Evolutionary conservation across 768 basidiomycete species (phyloP), one percentile per base, ranked within the genome.

Genomic region (Cyathus striatus): DNA sequence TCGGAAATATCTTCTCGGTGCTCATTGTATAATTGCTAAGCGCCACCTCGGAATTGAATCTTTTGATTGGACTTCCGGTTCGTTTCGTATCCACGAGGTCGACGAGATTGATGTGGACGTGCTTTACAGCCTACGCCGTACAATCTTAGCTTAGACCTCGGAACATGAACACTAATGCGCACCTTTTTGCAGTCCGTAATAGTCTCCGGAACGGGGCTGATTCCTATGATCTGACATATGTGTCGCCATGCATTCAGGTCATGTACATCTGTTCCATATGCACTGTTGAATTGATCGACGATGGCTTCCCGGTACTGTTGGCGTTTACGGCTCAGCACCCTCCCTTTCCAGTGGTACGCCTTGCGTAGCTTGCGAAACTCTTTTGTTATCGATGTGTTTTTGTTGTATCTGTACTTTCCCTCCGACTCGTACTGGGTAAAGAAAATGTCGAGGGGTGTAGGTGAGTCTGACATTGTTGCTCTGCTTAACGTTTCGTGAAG

Each of bases 1-100:
- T 38, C 3, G 49, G 49, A 26, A 52, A 50, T 14, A 42, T 25
- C 39, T 52, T 52, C 6, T 35, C 18, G 2, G 22, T 27, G 2
- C 9, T 16, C 13, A 17, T 5, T 2, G 49, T 50, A 23, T 55
- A 55, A 20, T 34, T 10, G 23, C 43, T 45, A 22, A 55, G 34
- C 24, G 43, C 39, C 2, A 10, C 16, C 24, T 49, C 54, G 9
- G 46, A 37, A 5, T 17, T 17, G 39, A 52, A 55, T 3, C n/a
- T 5, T 13, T n/a, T 20, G 20, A 53, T 36, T 4, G 32, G 43
- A 17, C 27, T 6, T 1, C 27, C 20, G 18, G 36, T n/a, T 32
- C 18, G 33, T 18, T 12, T 7, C 32, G 40, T 6, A 27, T 52
- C 51, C 24, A 49, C 42, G 6, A 55, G 41, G 33, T 55, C 51